Base-by-base conservation (phyloP, 164 flowering plant species). In the Liriodendron chinense region DNA sequence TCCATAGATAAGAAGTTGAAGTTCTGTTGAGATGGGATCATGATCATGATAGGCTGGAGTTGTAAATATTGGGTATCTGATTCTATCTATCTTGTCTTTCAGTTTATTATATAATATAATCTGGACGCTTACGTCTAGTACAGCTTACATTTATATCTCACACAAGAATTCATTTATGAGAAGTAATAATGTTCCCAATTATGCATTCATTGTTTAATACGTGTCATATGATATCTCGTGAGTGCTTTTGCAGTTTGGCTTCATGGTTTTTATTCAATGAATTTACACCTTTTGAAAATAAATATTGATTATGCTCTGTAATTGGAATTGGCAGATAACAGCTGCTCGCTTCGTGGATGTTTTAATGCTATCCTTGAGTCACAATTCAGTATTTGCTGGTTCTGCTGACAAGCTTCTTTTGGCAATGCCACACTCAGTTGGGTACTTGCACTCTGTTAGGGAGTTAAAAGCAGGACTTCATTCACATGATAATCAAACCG, bases 351-450 rank as follows among this genome's bases (percentile, higher is more conserved):
- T 96, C 69, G 80, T 94, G 87, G 98, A 94, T 75, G 79, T 77
- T 59, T 80, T 96, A 78, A 78, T 88, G 49, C 76, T 86, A 70
- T 91, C 96, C 73, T 75, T 92, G 73, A 85, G 92, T 81, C 98
- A 90, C 74, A 88, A 89, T 81, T 89, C 95, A 68, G 89, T 82
- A 64, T 96, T 80, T 87, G 78, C 97, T 70, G 97, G 99, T 81
- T 90, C 98, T 81, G 87, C 94, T 53, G 86, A 86, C 77, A 92
- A 90, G 77, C 79, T 89, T 72, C 72, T 86, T 68, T 71, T 71
- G 49, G 79, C 80, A 69, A 87, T 82, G 80, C 82, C 90, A 72
- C 82, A 89, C 25, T 85, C 95, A 21, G 76, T 70, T n/a, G 94
- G 94, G 14, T 94, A 88, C 77, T 86, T 96, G 84, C 92, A 72